phyloP scores from a whole-genome alignment of 2,329 filamentous ascomycete genomes.

The Neofusicoccum umdonicola region DNA sequence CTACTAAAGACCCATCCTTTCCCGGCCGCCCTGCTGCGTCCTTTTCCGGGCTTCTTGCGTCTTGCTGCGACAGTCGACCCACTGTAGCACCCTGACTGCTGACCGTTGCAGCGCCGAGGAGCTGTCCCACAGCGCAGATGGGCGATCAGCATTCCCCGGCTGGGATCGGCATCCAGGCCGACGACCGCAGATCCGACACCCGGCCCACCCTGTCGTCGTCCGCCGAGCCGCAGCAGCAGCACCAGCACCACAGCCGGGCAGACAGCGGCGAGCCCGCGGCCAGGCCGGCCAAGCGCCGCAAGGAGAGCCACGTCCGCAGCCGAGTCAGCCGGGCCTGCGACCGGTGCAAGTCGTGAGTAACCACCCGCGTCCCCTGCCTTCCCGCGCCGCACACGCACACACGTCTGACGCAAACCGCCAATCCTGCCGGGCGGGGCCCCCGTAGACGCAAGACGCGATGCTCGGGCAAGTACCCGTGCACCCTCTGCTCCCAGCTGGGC shows the following conservation, averaged over 20 bases:
- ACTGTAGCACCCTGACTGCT: neutral
- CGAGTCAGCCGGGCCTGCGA: constrained; percentile 50
- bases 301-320: constrained; percentile 36
- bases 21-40: neutral
- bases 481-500: constrained; percentile 31
- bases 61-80: neutral
- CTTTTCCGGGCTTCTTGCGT: neutral
- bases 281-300: constrained; percentile 28
- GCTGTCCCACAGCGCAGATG: neutral
- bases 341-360: constrained; percentile 48
- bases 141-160: neutral
- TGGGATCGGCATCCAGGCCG: neutral
- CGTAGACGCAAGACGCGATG: constrained; percentile 38
- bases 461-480: constrained; percentile 35
- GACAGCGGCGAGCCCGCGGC: neutral
- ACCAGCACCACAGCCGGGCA: neutral
- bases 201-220: neutral
- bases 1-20: neutral
- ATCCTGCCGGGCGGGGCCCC: neutral
- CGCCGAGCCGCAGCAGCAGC: neutral
- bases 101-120: neutral
- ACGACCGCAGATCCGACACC: neutral
- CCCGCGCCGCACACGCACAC: too few relatives aligned
- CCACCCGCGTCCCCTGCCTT: neutral
- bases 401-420: neutral